phyloP scores from a whole-genome alignment of 768 basidiomycete genomes.

The Tulasnella sp. region DNA sequence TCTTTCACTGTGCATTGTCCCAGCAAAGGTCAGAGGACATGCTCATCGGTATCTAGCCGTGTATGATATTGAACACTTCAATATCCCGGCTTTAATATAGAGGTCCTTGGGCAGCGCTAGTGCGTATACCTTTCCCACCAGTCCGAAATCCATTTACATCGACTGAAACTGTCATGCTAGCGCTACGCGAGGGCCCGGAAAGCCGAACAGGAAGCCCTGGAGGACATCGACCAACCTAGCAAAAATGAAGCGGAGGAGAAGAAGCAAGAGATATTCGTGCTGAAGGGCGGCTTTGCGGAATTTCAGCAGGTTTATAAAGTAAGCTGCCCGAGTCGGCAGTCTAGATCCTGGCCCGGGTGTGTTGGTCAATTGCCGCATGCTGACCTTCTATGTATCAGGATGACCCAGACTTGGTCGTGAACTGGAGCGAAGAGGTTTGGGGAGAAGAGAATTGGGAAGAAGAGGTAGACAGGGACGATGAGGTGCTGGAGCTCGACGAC shows the following conservation, averaged over 20 bases:
- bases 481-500: not conserved
- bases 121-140: no score
- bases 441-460: not conserved
- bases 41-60: not conserved
- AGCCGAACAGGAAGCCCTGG: constrained; percentile 23
- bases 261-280: constrained; percentile 46
- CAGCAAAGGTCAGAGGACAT: constrained; percentile 57
- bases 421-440: constrained; percentile 39
- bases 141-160: not conserved
- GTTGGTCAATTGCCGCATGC: not conserved
- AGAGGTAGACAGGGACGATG: not conserved
- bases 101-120: constrained; percentile 68
- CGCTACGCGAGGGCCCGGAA: constrained; percentile 54
- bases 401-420: constrained; percentile 60
- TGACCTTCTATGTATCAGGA: constrained; percentile 28
- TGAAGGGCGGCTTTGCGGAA: constrained; percentile 57
- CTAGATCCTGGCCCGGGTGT: not conserved
- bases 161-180: constrained; percentile 26
- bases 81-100: constrained; percentile 26
- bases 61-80: not conserved
- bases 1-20: constrained; percentile 73
- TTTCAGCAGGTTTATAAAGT: constrained; percentile 49
- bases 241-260: not conserved
- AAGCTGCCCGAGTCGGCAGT: not conserved
- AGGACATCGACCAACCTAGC: constrained; percentile 26